Evolutionary conservation across 2,329 filamentous ascomycete species (phyloP).

Genomic region (Verticillium klebahnii): DNA sequence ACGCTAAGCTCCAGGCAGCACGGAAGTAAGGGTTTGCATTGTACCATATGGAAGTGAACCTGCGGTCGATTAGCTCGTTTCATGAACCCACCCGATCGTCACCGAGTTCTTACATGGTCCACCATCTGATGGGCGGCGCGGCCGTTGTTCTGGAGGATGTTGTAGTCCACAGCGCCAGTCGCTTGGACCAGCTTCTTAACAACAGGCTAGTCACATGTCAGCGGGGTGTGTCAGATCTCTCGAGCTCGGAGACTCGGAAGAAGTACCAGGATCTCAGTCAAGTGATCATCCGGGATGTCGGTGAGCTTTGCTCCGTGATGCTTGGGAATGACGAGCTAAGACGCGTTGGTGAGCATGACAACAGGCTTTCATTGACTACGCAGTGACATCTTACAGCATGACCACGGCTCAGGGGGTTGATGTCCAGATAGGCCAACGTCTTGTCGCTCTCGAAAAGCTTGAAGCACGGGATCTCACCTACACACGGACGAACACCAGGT

Average conservation of each 20-base stretch:
- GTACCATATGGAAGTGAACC: constrained; percentile 92
- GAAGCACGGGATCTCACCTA: constrained; percentile 92
- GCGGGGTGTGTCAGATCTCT: not conserved
- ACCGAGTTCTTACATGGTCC: constrained; percentile 65
- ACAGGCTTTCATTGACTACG: not conserved
- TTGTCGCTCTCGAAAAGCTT: constrained; percentile 96
- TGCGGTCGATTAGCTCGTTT: constrained; percentile 22
- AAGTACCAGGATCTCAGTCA: constrained; percentile 72
- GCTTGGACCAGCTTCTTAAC: constrained; percentile 83
- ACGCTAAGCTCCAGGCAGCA: constrained; percentile 5
- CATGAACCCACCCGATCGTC: not conserved
- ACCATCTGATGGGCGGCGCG: constrained; percentile 87
- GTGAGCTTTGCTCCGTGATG: constrained; percentile 85
- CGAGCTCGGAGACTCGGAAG: not conserved
- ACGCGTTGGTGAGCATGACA: not conserved
- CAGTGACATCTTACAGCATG: constrained; percentile 65
- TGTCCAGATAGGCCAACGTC: constrained; percentile 93
- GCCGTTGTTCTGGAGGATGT: constrained; percentile 96
- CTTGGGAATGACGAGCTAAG: constrained; percentile 91
- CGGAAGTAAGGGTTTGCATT: constrained; percentile 15
- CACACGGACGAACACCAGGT: not conserved
- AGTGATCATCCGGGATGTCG: constrained; percentile 87
- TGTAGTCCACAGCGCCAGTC: constrained; percentile 75
- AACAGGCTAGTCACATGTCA: constrained; percentile 49
- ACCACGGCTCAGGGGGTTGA: constrained; percentile 81